Base-by-base conservation (phyloP, 805 yeast species). In the Saturnispora dispora region DNA sequence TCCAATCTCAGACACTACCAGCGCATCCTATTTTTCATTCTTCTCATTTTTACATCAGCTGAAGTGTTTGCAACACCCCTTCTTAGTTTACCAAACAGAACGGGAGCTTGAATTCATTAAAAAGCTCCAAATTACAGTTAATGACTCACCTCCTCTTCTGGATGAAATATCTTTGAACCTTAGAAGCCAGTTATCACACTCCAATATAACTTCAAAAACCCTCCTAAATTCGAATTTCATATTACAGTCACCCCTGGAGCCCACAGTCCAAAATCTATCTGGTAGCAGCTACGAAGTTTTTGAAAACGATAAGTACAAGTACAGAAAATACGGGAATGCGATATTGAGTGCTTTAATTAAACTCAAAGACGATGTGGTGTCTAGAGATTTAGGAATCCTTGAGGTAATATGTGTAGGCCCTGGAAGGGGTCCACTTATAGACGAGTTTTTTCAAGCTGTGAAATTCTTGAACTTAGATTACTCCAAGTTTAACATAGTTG, bases 361-460 rank as follows among this genome's bases (percentile, higher is more conserved):
- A 51, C 57, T 75, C 18, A 61, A 60, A 20, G 4, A 9, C 5
- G n/a, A 27, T 8, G 23, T 18, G 5, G 44, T 46, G 23, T 27
- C 22, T 7, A 25, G n/a, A 13, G 7, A 47, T 9, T 4, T n/a
- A 7, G 36, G n/a, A 20, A n/a, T 18, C 8, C 23, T 55, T 73
- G 27, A 67, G 15, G 67, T 86, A 8, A 73, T 85, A 4, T 75
- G 90, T 2, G 81, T 85, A 2, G 97, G 97, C 0, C 93, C 96
- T 0, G 97, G 97, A 1, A 70, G 88, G 44, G 97, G 97, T 1
- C 90, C 91, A 0, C 66, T 90, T 28, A 81, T 89, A 2, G 81
- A 81, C 43, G 70, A 75, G 20, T 69, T 77, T 0, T 66, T 76
- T 30, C 60, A 66, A 5, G 77, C 81, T 2, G 57, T 79, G 1